A percentile compares a stretch with the other conserved stretches of the same genome.
Evolutionary conservation across 768 basidiomycete species (phyloP).

Genomic region (Tulasnella sp.): DNA sequence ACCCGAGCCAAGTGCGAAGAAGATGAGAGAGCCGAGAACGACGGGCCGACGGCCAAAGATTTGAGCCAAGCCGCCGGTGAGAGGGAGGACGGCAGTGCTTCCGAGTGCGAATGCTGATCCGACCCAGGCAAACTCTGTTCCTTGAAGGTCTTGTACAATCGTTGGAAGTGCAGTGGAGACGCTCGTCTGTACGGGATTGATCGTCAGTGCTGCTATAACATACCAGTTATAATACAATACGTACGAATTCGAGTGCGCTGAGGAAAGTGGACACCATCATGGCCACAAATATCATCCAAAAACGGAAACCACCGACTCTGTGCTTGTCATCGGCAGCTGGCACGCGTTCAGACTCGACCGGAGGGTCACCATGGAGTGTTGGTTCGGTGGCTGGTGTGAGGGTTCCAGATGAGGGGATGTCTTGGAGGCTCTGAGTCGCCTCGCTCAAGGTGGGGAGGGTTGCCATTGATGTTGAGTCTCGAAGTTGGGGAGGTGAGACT

Average conservation of each 20-base stretch:
- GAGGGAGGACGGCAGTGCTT: slow-evolving; percentile 49
- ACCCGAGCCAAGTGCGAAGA: slow-evolving; percentile 52
- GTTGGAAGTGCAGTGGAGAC: slow-evolving; percentile 15
- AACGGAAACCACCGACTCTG: slow-evolving; percentile 16
- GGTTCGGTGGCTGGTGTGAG: no score
- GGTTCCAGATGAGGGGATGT: no score
- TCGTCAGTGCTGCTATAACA: background rate
- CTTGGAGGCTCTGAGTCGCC: no score
- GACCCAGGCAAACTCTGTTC: slow-evolving; percentile 51
- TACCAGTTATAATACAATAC: background rate
- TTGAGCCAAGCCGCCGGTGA: slow-evolving; percentile 42
- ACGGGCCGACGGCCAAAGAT: slow-evolving; percentile 49
- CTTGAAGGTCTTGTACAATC: slow-evolving; percentile 44
- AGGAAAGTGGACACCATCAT: slow-evolving; percentile 29
- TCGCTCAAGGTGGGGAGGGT: no score
- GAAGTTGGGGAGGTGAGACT: no score
- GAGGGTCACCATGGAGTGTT: no score
- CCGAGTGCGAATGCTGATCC: slow-evolving; percentile 52
- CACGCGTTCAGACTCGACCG: no score
- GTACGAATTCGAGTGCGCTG: slow-evolving; percentile 20
- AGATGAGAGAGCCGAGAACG: slow-evolving; percentile 42
- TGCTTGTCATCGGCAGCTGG: no score
- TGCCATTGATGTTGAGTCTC: no score
- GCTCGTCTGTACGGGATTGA: background rate
- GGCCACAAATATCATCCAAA: slow-evolving; percentile 24